A percentile compares a stretch with the other conserved stretches of the same genome.
Evolutionary conservation across 306 rosid species (phyloP).

Genomic region (Rosa multiflora): DNA sequence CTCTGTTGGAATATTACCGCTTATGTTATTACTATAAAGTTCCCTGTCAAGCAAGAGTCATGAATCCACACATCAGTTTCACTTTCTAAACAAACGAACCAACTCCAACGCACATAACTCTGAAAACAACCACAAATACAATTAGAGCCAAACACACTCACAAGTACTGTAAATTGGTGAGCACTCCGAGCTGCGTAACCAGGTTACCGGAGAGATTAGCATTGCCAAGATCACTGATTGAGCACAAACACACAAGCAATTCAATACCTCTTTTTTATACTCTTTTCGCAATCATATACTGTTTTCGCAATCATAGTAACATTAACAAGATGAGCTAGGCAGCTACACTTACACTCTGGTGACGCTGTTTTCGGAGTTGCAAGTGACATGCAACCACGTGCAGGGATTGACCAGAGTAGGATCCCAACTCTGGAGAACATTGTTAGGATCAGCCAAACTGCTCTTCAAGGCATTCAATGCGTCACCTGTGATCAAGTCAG

Average conservation of each 20-base stretch:
- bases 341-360: constrained; percentile 84
- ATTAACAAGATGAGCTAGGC: neutral
- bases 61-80: neutral
- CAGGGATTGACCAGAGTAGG: constrained; percentile 92
- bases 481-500: constrained; percentile 52
- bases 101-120: neutral
- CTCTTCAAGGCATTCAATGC: constrained; percentile 84
- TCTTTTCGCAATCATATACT: neutral
- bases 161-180: constrained; percentile 81
- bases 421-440: constrained; percentile 93
- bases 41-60: constrained; percentile 53
- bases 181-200: constrained; percentile 77
- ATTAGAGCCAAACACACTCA: constrained; percentile 41
- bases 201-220: constrained; percentile 81
- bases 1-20: constrained; percentile 69
- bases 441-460: constrained; percentile 76
- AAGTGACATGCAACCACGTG: constrained; percentile 94
- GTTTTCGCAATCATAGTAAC: too few relatives aligned
- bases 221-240: constrained; percentile 87
- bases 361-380: constrained; percentile 74
- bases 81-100: neutral
- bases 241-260: constrained; percentile 23
- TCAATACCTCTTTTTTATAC: neutral
- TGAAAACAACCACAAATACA: neutral
- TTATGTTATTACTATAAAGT: constrained; percentile 70